phyloP scores from a whole-genome alignment of 2,329 filamentous ascomycete species.

The Aureobasidium musti region DNA sequence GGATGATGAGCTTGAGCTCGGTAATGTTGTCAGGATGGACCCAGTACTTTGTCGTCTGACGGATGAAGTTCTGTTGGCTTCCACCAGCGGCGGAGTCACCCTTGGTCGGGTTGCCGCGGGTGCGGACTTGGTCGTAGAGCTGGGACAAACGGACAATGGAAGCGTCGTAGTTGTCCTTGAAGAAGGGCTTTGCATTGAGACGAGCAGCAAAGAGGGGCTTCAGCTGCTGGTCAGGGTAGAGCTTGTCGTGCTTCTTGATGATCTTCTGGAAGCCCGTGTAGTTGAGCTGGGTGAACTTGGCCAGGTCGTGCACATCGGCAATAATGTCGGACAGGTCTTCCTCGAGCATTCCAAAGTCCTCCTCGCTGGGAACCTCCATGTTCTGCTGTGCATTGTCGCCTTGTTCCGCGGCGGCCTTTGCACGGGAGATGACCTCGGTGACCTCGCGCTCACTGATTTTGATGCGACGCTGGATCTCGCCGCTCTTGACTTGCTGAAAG shows the following conservation, averaged over 20 bases:
- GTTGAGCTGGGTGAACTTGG: constrained; percentile 97
- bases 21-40: constrained; percentile 98
- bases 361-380: constrained; percentile 66
- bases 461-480: constrained; percentile 91
- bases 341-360: constrained; percentile 91
- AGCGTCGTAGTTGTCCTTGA: constrained; percentile 97
- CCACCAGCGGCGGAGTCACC: constrained; percentile 91
- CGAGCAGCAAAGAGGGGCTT: constrained; percentile 94
- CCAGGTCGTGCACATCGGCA: constrained; percentile 94
- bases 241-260: constrained; percentile 86
- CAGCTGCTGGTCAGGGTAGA: constrained; percentile 72
- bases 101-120: constrained; percentile 85
- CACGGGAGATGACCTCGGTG: constrained; percentile 75
- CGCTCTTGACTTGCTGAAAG: constrained; percentile 95
- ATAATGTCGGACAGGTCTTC: constrained; percentile 97
- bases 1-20: constrained; percentile 93
- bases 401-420: constrained; percentile 53
- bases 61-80: constrained; percentile 90
- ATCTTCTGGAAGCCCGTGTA: constrained; percentile 99
- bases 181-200: constrained; percentile 95
- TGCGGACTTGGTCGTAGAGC: constrained; percentile 92
- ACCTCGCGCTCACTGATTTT: constrained; percentile 87
- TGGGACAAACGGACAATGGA: constrained; percentile 93
- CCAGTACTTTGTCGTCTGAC: constrained; percentile 99
- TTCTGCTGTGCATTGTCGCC: constrained; percentile 40